Evolutionary conservation across 345 rosid genomes (phyloP), one percentile per base, ranked within the genome.

Genomic region (Pistacia integerrima): DNA sequence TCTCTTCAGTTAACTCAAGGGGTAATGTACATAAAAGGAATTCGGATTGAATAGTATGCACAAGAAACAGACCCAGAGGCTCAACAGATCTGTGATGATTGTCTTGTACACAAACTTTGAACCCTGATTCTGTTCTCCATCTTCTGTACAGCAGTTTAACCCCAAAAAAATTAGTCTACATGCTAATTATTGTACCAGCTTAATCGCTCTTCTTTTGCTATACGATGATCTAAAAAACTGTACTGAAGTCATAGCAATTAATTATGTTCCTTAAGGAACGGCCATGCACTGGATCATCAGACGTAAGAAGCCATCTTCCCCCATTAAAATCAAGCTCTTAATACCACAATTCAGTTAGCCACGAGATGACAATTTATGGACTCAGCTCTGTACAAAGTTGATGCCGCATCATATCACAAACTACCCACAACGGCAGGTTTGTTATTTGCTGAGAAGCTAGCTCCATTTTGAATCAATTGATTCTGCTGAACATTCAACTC

Each of bases 111-210:
- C 72, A 79, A 70, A 75, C 66, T 76, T 64, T 59, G 70, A 66
- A 5, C 75, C 64, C 74, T 78, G 44, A 51, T 77, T 81, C 81
- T 60, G 36, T 72, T 76, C 78, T 25, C 65, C 78, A 77, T 61
- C 52, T 73, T 81, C 84, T 87, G 84, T 87, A 84, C 85, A 85
- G 68, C 81, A 75, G 71, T 74, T 76, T 41, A 73, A 79, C 74
- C 55, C 78, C 64, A 61, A 55, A 78, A 76, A 76, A 63, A 75
- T 65, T 10, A 68, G 80, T 54, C 72, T 49, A 18, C 69, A 80
- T 33, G 70, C 73, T 62, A 69, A 73, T 54, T 38, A 70, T 57
- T 64, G 20, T 59, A 38, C 63, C 57, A 67, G 44, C 64, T 66
- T 18, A 52, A 22, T 62, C n/a, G 59, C 78, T 70, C 65, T 77